Evolutionary conservation across 1,139 yeast genomes (phyloP), one percentile per base, ranked within the genome.

Genomic region (Candida labiduridarum): DNA sequence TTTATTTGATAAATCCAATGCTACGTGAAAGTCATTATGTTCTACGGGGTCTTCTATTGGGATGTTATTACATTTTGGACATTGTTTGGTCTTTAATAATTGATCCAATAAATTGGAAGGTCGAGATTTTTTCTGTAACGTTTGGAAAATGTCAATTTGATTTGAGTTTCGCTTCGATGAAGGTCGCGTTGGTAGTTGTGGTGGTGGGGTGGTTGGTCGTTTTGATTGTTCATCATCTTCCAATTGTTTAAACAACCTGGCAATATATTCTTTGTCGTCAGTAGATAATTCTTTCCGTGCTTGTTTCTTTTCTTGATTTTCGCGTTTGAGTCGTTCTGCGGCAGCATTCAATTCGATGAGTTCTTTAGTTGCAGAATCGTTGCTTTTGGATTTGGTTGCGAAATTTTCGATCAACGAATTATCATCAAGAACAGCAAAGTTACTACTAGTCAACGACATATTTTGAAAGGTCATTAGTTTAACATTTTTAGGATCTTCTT

Each of bases 391-490:
- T 50, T 44, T 64, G 62, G 36, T 46, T 4, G 81, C 68, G 65
- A 82, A 80, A n/a, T 76, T 71, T 49, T 83, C 81, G 8, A 84
- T 76, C 4, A 82, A 71, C 50, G 71, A 73, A 9, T 71, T 66
- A 12, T 68, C 72, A 34, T 70, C 69, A 0, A 76, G 56, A 9
- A 72, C 70, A 18, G 76, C 80, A 60, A 87, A 83, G 50, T 80
- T 81, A 1, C 85, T 73, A 1, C 85, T 67, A 0, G 76, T 71
- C 51, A 86, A 65, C 16, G 81, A 78, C 54, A 84, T 65, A 51
- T 78, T 76, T 1, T 72, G 66, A 39, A 84, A 61, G 0, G 87
- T 85, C 49, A 79, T 60, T 3, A 85, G 68, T 62, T 71, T 56
- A 11, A 71, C 63, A 41, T 49, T 62, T 53, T 54, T 61, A 43